Conservation (phyloP, 306 rosid genomes). For the Lithocarpus polystachyus region DNA sequence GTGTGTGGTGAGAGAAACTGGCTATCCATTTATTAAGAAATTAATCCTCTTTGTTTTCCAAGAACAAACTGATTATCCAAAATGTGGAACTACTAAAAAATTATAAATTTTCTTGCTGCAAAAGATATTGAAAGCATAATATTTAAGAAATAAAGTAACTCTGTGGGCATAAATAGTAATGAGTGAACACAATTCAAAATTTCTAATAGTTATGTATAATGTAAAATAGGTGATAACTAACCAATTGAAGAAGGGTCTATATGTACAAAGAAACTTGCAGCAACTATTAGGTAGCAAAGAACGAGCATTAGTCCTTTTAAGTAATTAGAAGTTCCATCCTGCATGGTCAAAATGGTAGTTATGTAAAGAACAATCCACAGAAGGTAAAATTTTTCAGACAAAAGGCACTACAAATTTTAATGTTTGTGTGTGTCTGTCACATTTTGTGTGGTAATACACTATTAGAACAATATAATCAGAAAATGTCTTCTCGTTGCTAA, state of each 20-base stretch:
- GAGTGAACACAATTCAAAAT: not conserved
- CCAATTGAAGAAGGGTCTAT: conserved; percentile 46
- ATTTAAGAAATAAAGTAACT: not conserved
- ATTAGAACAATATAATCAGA: not conserved
- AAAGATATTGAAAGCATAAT: not conserved
- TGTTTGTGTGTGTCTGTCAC: not conserved
- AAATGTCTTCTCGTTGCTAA: not conserved
- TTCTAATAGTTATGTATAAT: not conserved
- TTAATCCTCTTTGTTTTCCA: too few species aligned
- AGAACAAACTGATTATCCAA: too few species aligned
- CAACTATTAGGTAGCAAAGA: conserved; percentile 77
- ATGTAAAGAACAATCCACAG: not conserved
- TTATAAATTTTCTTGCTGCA: too few species aligned
- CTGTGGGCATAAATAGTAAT: not conserved
- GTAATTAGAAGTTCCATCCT: conserved; percentile 88
- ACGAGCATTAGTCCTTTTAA: conserved; percentile 79
- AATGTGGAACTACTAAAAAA: too few species aligned
- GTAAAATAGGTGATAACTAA: not conserved
- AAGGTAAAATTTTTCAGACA: not conserved
- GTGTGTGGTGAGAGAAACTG: not conserved
- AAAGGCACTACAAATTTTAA: not conserved
- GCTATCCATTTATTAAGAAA: too few species aligned
- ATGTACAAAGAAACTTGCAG: conserved; percentile 82
- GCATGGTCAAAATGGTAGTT: conserved; percentile 28
- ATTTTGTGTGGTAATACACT: not conserved